Evolutionary conservation across 2,329 filamentous ascomycete genomes (phyloP), one percentile per base, ranked within the genome.

Genomic region (Blastomyces silverae): DNA sequence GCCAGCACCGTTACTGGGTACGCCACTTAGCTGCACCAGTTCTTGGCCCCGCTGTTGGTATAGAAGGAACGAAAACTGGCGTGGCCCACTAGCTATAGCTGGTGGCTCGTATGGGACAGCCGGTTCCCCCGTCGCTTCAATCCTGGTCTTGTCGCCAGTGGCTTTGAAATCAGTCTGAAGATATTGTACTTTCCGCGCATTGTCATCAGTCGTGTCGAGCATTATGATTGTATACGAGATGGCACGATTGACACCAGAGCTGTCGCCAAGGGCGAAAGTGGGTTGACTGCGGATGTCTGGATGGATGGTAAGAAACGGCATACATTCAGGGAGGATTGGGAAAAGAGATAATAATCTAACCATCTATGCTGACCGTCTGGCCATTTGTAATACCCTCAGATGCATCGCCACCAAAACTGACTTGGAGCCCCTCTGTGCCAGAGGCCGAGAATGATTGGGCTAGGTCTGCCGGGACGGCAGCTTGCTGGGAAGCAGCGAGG

Each of bases 391-490:
- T n/a, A 11, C 66, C 66, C 2, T 67, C 62, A n/a, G 66, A 65
- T n/a, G 66, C 66, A 62, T 67, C 66, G 8, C 66, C 53, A 20
- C 60, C 60, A 62, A 66, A 67, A 31, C 64, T 66, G 37, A 67
- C 37, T 48, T 67, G 66, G 3, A 67, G 53, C 1, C 52, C 63
- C 11, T 62, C 53, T 42, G 56, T 58, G 17, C 55, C 64, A 8
- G 50, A 58, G 11, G 52, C 17, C 3, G 62, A 39, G 50, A 66
- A 66, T 25, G 52, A 55, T 34, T 52, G 31, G 17, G 60, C 31
- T 13, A 66, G 63, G 46, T 65, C 63, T 31, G 34, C 15, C 1
- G 65, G 65, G 31, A 66, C 61, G 22, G 48, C 25, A 25, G 28
- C 60, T 34, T 66, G 61, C 48, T 66, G 65, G 28, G 63, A 63